These are phyloP conservation scores for Blastocrithidia nonstop DNA, from an alignment of 208 protist species.

Conservation along the genomic window DNA sequence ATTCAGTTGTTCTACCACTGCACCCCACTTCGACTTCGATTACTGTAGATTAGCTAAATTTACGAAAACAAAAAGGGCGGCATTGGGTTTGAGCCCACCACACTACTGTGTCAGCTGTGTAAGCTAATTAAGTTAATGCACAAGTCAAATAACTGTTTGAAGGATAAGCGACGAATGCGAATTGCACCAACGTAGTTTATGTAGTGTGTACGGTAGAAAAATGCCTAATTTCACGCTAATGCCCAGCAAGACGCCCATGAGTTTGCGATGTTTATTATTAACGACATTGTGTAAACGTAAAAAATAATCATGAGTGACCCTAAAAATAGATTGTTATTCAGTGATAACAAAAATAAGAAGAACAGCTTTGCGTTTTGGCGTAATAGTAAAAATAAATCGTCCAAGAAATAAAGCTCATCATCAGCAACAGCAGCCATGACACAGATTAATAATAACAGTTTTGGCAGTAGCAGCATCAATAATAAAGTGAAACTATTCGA, in stretches of 20 bases:
- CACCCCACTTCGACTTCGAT: slow-evolving; percentile 51
- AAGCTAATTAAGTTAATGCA: slow-evolving; percentile 70
- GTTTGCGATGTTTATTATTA: slow-evolving; percentile 80
- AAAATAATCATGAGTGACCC: slow-evolving; percentile 49
- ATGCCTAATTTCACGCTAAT: slow-evolving; percentile 52
- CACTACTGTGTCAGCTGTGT: slow-evolving; percentile 43
- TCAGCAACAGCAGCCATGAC: slow-evolving; percentile 4
- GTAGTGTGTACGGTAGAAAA: slow-evolving; percentile 21
- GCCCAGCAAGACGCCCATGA: slow-evolving; percentile 87
- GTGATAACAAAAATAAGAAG: slow-evolving; percentile 18
- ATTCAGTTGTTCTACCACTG: slow-evolving; percentile 86
- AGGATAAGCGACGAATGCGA: slow-evolving; percentile 16
- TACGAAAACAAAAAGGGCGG: slow-evolving; percentile 33
- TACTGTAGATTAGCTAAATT: slow-evolving; percentile 57
- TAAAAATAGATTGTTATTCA: slow-evolving; percentile 36
- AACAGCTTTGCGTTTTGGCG: slow-evolving; percentile 20
- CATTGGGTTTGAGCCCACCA: slow-evolving; percentile 41
- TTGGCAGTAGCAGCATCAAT: not conserved
- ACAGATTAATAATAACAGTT: not conserved
- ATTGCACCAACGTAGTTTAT: slow-evolving; percentile 34
- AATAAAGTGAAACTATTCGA: not conserved
- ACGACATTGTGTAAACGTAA: slow-evolving; percentile 69
- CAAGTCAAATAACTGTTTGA: slow-evolving; percentile 55
- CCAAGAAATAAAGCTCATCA: slow-evolving; percentile 10
- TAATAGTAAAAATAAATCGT: slow-evolving; percentile 11